Evolutionary conservation across 2,329 filamentous ascomycete species (phyloP), one percentile per base, ranked within the genome.

Genomic region (Sporothrix schenckii): DNA sequence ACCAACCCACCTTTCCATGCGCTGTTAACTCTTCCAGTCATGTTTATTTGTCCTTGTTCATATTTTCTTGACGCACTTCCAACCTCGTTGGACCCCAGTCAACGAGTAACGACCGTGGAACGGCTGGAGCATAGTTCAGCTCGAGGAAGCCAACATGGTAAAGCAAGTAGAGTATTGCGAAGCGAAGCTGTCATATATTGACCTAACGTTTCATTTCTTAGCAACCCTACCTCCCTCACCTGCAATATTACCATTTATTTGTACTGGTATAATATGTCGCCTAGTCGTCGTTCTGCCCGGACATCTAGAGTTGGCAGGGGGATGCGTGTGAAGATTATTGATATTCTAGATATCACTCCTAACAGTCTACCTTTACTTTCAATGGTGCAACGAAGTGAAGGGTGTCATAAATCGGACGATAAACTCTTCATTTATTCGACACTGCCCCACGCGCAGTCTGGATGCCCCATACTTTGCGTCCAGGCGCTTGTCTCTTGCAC

Each of bases 21-120:
- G 10, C 21, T 7, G 11, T 63, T 60, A n/a, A 47, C 21, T 44
- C 39, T 14, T 34, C 7, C 34, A 34, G 11, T 10, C 11, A 41
- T 14, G n/a, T 60, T 21, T n/a, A 10, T 4, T 14, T 34, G 11
- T 16, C 41, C 4, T 39, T 19, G 49, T 19, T 47, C 39, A 11
- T 21, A 21, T 63, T 27, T 27, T 63, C 21, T 47, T 63, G n/a
- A 47, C 58, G 19, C 56, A 27, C 58, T 47, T 44, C 21, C 58
- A n/a, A 24, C n/a, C 39, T 47, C 21, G n/a, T 44, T 2, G 39
- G n/a, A 4, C 34, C 58, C 39, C 21, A 9, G 19, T 30, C 52
- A 54, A 11, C 58, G 39, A 19, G 21, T 21, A 30, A 7, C 56
- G n/a, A 19, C 19, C 34, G 56, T 60, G n/a, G n/a, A 21, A 19